Percentiles rank a stretch among this genome's conserved stretches.
These are phyloP conservation scores for Grosmannia huntii DNA, from an alignment of 2,329 filamentous ascomycete genomes.

Conservation along the genomic window DNA sequence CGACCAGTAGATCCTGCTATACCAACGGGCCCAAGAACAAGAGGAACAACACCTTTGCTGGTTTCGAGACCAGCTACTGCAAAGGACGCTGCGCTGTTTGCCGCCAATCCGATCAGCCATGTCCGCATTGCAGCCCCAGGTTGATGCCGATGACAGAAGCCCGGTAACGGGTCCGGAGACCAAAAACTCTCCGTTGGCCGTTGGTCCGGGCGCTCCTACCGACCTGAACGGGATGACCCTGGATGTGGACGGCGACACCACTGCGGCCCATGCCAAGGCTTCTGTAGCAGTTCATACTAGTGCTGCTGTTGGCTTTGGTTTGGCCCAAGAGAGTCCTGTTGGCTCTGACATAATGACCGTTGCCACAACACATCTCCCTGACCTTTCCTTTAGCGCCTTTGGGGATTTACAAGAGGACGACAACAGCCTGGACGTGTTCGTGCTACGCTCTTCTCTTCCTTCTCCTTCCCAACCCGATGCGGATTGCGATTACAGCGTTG, in stretches of 20 bases:
- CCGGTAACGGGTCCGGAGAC: conserved; percentile 22
- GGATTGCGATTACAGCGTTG: neutral
- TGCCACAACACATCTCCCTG: conserved; percentile 31
- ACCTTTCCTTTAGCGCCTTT: conserved; percentile 38
- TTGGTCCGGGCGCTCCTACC: conserved; percentile 14
- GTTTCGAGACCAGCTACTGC: neutral
- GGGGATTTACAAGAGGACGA: conserved; percentile 24
- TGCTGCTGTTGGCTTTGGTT: neutral
- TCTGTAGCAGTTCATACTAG: conserved; percentile 16
- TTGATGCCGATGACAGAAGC: conserved; percentile 17
- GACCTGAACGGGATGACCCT: conserved; percentile 25
- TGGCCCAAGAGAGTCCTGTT: conserved; percentile 2
- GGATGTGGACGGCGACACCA: conserved; percentile 16
- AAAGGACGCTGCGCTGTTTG: neutral
- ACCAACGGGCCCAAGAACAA: neutral
- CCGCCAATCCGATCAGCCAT: conserved; percentile 15
- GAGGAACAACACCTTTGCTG: neutral
- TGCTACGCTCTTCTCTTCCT: conserved; percentile 12
- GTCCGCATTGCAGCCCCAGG: conserved; percentile 23
- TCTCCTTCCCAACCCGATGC: neutral
- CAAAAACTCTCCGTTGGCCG: conserved; percentile 18
- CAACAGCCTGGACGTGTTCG: conserved; percentile 21
- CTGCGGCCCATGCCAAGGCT: neutral
- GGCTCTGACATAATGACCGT: conserved; percentile 26
- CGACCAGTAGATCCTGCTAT: neutral